These are phyloP conservation scores for Plasmodium gaboni DNA, from an alignment of 169 alveolate species.

Conservation along the genomic window DNA sequence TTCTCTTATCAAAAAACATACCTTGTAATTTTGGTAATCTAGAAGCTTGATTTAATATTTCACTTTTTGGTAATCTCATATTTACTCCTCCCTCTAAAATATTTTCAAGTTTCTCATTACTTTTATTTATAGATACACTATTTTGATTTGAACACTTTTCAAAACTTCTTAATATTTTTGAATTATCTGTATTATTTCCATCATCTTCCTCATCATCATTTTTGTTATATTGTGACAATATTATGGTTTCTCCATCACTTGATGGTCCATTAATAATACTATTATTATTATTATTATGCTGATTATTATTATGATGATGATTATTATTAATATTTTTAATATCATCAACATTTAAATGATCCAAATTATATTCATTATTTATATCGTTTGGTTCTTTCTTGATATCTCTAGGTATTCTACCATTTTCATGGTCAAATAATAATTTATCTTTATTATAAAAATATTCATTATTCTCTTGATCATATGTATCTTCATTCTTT, in stretches of 20 bases:
- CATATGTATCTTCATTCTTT: not conserved
- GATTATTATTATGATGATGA: not conserved
- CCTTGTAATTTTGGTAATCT: conserved; percentile 76
- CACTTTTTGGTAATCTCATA: conserved; percentile 73
- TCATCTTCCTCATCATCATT: conserved; percentile 21
- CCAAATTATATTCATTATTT: not conserved
- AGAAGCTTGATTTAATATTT: conserved; percentile 76
- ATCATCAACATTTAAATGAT: not conserved
- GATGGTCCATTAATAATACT: no score
- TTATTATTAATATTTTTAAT: conserved; percentile 2
- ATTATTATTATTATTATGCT: not conserved
- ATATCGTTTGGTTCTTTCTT: not conserved
- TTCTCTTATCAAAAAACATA: conserved; percentile 76
- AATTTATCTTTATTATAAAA: no score
- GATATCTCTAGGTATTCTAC: not conserved
- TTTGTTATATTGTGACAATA: not conserved
- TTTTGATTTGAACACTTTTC: conserved; percentile 35
- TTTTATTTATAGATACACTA: conserved; percentile 33
- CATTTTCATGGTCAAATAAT: not conserved
- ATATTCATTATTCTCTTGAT: not conserved
- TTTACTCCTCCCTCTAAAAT: conserved; percentile 36
- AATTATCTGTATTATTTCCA: conserved; percentile 5
- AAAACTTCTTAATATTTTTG: conserved; percentile 20
- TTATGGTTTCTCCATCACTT: not conserved
- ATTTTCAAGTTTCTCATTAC: conserved; percentile 40